These are phyloP conservation scores for Microbotryum saponariae DNA, from an alignment of 1,284 basidiomycete species.

Conservation along the genomic window DNA sequence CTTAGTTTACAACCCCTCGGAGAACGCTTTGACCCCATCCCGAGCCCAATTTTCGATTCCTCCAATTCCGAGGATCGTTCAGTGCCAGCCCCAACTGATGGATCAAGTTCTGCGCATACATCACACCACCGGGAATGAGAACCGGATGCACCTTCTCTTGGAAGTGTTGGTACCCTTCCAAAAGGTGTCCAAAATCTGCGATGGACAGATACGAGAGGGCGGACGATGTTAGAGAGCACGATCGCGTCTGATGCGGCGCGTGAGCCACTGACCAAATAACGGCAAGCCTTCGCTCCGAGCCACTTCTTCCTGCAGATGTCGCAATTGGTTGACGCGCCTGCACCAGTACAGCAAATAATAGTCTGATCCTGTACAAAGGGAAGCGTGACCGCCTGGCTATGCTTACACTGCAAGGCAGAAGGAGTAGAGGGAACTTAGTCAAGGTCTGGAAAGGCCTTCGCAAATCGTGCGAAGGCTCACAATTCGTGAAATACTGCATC, in stretches of 20 bases:
- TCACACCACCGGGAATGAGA: constrained; percentile 25
- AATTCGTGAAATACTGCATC: constrained; percentile 32
- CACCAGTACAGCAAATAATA: no score
- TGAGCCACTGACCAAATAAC: constrained; percentile 18
- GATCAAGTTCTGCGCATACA: constrained; percentile 29
- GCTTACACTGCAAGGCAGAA: constrained; percentile 5
- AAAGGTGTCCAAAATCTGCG: constrained; percentile 23
- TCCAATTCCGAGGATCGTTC: constrained; percentile 13
- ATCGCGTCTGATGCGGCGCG: no score
- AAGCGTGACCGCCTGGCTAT: no score
- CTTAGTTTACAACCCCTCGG: no score
- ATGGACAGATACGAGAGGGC: neutral
- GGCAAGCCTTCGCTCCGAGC: constrained; percentile 25
- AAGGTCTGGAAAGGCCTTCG: no score
- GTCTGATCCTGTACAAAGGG: no score
- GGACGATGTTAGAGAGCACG: neutral
- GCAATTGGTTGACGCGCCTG: constrained; percentile 30
- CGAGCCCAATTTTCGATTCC: neutral
- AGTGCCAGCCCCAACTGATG: constrained; percentile 33
- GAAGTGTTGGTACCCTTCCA: constrained; percentile 31
- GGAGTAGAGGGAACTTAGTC: no score
- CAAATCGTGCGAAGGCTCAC: constrained; percentile 7
- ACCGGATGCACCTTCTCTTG: constrained; percentile 33
- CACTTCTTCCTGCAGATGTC: constrained; percentile 30
- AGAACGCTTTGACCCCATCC: no score